phyloP scores from a whole-genome alignment of 306 rosid species.

The Casuarina glauca region DNA sequence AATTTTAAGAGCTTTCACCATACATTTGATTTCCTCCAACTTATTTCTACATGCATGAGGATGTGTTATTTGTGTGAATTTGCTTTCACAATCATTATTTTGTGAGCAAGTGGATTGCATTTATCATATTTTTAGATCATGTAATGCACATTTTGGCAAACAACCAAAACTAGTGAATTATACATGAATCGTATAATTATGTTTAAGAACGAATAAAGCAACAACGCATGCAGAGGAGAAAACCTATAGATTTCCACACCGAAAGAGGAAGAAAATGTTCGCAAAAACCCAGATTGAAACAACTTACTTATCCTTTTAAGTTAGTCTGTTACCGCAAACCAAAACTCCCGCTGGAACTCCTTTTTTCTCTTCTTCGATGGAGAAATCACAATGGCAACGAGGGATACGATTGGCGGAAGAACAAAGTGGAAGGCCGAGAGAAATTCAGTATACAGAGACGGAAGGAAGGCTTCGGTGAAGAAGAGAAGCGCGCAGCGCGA shows the following conservation, averaged over 20 bases:
- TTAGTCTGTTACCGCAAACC: neutral
- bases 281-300: neutral
- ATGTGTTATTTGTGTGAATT: too few species aligned
- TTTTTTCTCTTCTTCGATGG: neutral
- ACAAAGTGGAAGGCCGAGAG: neutral
- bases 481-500: neutral
- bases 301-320: conserved; percentile 5
- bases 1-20: too few species aligned
- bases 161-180: too few species aligned
- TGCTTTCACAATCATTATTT: too few species aligned
- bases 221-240: neutral
- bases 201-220: neutral
- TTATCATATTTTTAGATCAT: too few species aligned
- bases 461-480: neutral
- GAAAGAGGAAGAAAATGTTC: neutral
- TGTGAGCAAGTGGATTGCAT: too few species aligned
- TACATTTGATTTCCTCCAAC: too few species aligned
- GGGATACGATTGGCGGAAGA: neutral
- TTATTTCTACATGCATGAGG: too few species aligned
- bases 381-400: neutral
- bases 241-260: too few species aligned
- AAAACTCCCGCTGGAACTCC: neutral
- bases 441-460: neutral
- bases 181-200: too few species aligned
- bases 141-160: too few species aligned